Base-by-base conservation (phyloP, 2,329 filamentous ascomycete genomes). In the Bipolaris zeicola region DNA sequence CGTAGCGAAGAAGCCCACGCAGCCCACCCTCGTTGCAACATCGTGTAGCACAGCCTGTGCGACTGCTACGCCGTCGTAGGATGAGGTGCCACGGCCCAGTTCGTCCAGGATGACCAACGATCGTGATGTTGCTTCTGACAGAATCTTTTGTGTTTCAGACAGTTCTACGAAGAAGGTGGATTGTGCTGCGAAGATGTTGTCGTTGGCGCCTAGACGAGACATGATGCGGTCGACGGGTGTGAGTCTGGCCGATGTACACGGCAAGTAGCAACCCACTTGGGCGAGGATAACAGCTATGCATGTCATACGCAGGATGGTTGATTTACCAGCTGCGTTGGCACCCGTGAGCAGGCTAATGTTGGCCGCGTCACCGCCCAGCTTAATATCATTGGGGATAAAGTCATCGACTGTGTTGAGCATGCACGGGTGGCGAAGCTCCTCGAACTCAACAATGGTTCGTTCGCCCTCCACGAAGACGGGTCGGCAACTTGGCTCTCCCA, bases 111-210 rank as follows among this genome's bases (percentile, higher is more conserved):
- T 99, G 52, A 99, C 95, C 0, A 99, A 86, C 0, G 92, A 97
- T 10, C 94, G 90, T 0, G 94, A 90, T 0, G 94, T 97, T 0
- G 95, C 95, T 78, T 98, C 95, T 0, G 91, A 87, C 0, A 99
- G 83, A 48, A 99, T 99, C 82, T 98, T 98, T 81, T 98, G 96
- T 0, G 95, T 99, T 76, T 99, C 95, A 0, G 92, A 93, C 1
- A 99, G 81, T 77, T 99, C 95, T 26, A 99, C 94, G 71, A 99
- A 98, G 82, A 99, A 99, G 2, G 95, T 99, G 13, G 91, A 96
- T 76, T 99, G 95, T 0, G 94, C 91, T 1, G 94, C 95, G 73
- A 99, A 98, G 68, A 99, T 99, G 77, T 98, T 98, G 85, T 99
- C 95, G 70, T 98, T 96, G 45, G 95, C 95, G 8, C 95, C 95